Conservation (phyloP, 352 stramenopile genomes). For the Pythium monospermum region DNA sequence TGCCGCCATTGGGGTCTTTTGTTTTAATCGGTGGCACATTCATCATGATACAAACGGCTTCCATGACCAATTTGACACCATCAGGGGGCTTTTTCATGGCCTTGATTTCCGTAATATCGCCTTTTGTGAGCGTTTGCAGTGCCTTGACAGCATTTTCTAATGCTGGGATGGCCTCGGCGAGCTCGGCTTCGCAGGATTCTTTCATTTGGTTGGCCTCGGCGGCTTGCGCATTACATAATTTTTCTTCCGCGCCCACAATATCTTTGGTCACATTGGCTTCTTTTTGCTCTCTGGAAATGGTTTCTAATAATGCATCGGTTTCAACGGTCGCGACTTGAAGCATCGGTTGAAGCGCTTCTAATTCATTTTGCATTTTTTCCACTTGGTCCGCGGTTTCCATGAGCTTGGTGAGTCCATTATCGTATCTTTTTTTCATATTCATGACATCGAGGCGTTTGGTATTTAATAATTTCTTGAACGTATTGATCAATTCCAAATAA, state of each 20-base stretch:
- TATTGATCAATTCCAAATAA: slow-evolving; percentile 95
- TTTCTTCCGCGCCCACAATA: slow-evolving; percentile 79
- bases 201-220: slow-evolving; percentile 88
- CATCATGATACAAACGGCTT: slow-evolving; percentile 96
- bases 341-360: slow-evolving; percentile 91
- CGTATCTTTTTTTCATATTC: slow-evolving; percentile 88
- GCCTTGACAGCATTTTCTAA: slow-evolving; percentile 90
- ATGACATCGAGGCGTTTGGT: slow-evolving; percentile 90
- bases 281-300: slow-evolving; percentile 85
- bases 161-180: slow-evolving; percentile 90
- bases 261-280: slow-evolving; percentile 86
- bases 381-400: slow-evolving; percentile 92
- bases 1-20: slow-evolving; percentile 88
- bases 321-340: slow-evolving; percentile 90
- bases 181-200: slow-evolving; percentile 87
- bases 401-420: slow-evolving; percentile 92
- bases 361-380: slow-evolving; percentile 91
- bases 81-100: slow-evolving; percentile 95
- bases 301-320: slow-evolving; percentile 87
- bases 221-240: slow-evolving; percentile 83
- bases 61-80: slow-evolving; percentile 94
- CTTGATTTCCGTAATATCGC: slow-evolving; percentile 95
- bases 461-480: slow-evolving; percentile 91
- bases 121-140: slow-evolving; percentile 91
- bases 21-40: slow-evolving; percentile 88